A percentile compares a stretch with the other conserved stretches of the same genome.
Conservation (phyloP, 2,329 filamentous ascomycete species). For the Aspergillus amoenus region DNA sequence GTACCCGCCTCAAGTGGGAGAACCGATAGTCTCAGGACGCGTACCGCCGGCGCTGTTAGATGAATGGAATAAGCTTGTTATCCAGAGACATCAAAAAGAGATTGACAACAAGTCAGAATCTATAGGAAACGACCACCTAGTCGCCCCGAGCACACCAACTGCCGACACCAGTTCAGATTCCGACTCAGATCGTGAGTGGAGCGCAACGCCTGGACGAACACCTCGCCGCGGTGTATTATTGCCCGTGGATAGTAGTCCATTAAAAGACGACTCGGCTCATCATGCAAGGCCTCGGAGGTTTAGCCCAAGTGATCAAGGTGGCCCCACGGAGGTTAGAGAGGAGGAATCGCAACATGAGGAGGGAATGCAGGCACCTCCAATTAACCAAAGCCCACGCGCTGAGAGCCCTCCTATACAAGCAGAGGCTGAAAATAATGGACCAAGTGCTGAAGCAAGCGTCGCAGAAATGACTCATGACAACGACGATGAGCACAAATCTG, state of each 20-base stretch:
- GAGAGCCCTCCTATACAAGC: neutral
- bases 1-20: conserved; percentile 36
- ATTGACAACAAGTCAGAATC: neutral
- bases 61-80: conserved; percentile 37
- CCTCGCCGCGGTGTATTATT: conserved; percentile 16
- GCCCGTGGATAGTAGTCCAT: conserved; percentile 32
- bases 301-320: neutral
- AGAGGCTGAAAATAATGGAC: neutral
- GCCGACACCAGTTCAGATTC: conserved; percentile 20
- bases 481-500: conserved; percentile 10
- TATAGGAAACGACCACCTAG: neutral
- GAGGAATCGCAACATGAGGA: neutral
- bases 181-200: conserved; percentile 21
- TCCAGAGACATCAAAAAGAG: conserved; percentile 3
- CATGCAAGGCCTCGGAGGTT: neutral
- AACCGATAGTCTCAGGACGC: conserved; percentile 27
- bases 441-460: neutral
- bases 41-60: conserved; percentile 36
- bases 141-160: conserved; percentile 10
- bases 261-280: conserved; percentile 1
- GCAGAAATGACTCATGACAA: neutral
- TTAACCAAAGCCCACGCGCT: neutral
- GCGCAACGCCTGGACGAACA: conserved; percentile 12
- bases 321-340: neutral
- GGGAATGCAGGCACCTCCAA: neutral